Evolutionary conservation across 2,329 filamentous ascomycete genomes (phyloP), one percentile per base, ranked within the genome.

Genomic region (Botrytis sinoallii): DNA sequence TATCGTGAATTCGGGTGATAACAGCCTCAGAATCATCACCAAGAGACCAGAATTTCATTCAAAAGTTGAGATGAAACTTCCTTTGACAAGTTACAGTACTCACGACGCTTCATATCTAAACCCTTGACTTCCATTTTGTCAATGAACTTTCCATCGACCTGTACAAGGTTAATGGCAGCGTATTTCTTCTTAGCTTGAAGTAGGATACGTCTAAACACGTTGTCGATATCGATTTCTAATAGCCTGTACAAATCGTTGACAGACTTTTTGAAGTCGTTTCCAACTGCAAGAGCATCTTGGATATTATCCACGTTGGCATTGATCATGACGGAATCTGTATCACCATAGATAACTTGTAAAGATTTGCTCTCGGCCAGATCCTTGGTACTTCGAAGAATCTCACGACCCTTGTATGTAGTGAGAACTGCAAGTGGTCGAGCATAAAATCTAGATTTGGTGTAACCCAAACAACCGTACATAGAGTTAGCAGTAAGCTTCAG

Each of bases 301-400:
- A 98, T 92, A 77, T 93, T 97, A 83, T 98, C 93, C 72, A 96
- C 94, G 80, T 98, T 98, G 76, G 96, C 97, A 81, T 99, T 99
- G 86, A 99, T 98, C 96, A 99, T 99, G 84, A 99, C 96, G 14
- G 96, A 99, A 83, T 99, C 96, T 20, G 96, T 99, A 84, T 99
- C 96, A 85, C 96, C 96, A 79, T 99, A 99, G 76, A 99, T 98
- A 82, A 99, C 96, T 80, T 96, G 93, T 44, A 99, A 88, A 74
- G 94, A 91, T 78, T 93, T 95, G 79, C 90, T 93, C 83, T 99
- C 96, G 16, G 96, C 96, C 75, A 99, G 88, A 71, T 97, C 95
- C 83, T 98, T 99, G 73, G 96, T 99, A 81, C 93, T 97, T 76
- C 93, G 90, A 74, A 99, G 86, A 88, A 99, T 98, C 85, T 99